These are phyloP conservation scores for Coprinellus aureogranulatus DNA, from an alignment of 768 basidiomycete species.

Conservation along the genomic window DNA sequence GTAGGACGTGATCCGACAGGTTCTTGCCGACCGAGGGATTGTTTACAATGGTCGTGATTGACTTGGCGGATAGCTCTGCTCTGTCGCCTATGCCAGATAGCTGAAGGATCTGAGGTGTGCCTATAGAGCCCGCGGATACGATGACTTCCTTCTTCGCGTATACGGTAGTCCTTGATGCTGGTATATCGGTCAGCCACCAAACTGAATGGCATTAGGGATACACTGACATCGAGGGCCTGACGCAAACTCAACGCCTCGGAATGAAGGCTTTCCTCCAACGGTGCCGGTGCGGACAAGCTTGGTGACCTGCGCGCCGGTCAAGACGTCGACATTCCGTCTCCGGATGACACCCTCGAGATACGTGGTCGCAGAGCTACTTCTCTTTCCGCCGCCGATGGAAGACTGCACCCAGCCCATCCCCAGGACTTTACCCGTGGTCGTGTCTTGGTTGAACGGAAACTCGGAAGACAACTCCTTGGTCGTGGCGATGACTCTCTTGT, in stretches of 20 bases:
- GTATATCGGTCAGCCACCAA: not conserved
- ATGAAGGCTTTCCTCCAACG: conserved; percentile 12
- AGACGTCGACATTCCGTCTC: conserved; percentile 27
- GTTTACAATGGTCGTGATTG: conserved; percentile 25
- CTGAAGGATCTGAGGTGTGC: conserved; percentile 33
- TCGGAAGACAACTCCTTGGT: conserved; percentile 9
- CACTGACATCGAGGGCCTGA: not conserved
- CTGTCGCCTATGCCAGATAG: conserved; percentile 35
- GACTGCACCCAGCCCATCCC: conserved; percentile 12
- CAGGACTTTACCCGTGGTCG: conserved; percentile 8
- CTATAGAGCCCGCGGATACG: conserved; percentile 35
- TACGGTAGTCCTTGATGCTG: not conserved
- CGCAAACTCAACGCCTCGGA: conserved; percentile 20
- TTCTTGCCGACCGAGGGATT: conserved; percentile 39
- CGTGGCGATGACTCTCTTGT: conserved; percentile 19
- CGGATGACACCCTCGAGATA: conserved; percentile 16
- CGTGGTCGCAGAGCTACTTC: conserved; percentile 12
- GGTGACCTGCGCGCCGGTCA: conserved; percentile 32
- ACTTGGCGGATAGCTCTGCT: conserved; percentile 18
- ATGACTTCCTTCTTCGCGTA: conserved; percentile 34
- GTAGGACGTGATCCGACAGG: conserved; percentile 29
- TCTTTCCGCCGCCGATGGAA: conserved; percentile 8
- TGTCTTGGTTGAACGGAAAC: conserved; percentile 11
- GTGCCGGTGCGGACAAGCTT: conserved; percentile 24
- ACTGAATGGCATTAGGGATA: not conserved